Percentiles rank a stretch among this genome's conserved stretches.
phyloP scores from a whole-genome alignment of 371 early-diverging fungal genomes.

The Paramicrosporidium saccamoebae region DNA sequence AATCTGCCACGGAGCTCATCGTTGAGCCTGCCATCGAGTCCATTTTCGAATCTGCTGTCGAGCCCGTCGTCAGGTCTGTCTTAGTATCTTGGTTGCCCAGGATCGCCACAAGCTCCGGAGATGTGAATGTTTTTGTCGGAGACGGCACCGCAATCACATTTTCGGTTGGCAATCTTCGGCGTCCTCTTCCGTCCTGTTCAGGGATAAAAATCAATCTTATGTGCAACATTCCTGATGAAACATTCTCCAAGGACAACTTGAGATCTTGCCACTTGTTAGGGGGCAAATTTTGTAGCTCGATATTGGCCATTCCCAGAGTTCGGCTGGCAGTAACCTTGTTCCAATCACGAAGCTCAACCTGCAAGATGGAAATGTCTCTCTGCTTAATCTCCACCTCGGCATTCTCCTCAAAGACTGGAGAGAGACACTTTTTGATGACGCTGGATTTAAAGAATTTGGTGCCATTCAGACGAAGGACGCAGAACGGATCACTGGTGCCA shows the following conservation, averaged over 20 bases:
- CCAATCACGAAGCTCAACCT: slow-evolving; percentile 45
- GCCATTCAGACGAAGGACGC: slow-evolving; percentile 27
- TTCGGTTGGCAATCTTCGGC: too few relatives aligned
- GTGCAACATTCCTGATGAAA: slow-evolving; percentile 3
- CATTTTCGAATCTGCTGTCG: too few relatives aligned
- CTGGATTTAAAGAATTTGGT: slow-evolving; percentile 37
- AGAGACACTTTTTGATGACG: slow-evolving; percentile 30
- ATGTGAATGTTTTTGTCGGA: too few relatives aligned
- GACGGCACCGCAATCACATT: too few relatives aligned
- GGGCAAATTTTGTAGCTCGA: slow-evolving; percentile 14
- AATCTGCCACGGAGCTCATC: too few relatives aligned
- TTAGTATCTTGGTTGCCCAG: too few relatives aligned
- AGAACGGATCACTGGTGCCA: slow-evolving; percentile 51
- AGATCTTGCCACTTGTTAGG: slow-evolving; percentile 6
- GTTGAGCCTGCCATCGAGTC: too few relatives aligned
- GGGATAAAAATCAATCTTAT: too few relatives aligned
- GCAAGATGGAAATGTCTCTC: slow-evolving; percentile 11
- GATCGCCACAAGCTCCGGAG: too few relatives aligned
- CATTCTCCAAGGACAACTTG: slow-evolving; percentile 5
- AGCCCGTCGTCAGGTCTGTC: too few relatives aligned
- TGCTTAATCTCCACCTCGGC: slow-evolving; percentile 27
- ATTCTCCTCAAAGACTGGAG: slow-evolving; percentile 47
- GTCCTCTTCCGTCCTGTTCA: too few relatives aligned
- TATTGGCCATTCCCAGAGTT: slow-evolving; percentile 7
- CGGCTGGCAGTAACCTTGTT: slow-evolving; percentile 23